These are phyloP conservation scores for Saccharomycopsis capsularis DNA, from an alignment of 805 yeast genomes.

Conservation along the genomic window DNA sequence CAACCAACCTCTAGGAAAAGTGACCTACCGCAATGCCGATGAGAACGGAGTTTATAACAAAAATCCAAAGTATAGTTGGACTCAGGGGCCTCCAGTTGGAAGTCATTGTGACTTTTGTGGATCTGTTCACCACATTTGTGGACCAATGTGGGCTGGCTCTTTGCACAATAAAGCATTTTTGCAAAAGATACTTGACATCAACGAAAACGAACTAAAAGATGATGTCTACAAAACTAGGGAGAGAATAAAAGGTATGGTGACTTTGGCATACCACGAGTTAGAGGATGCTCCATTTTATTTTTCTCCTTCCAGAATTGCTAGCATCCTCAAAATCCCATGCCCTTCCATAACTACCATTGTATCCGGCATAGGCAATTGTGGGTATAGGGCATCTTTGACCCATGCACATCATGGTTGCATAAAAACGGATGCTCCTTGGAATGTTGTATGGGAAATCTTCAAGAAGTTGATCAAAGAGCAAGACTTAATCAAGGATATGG, in stretches of 20 bases:
- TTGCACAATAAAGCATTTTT: conserved; percentile 69
- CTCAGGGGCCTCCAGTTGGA: conserved; percentile 58
- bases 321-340: conserved; percentile 72
- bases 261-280: conserved; percentile 71
- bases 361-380: conserved; percentile 79
- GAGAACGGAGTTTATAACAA: conserved; percentile 31
- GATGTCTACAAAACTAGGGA: conserved; percentile 69
- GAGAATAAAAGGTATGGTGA: conserved; percentile 88
- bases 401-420: conserved; percentile 83
- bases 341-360: conserved; percentile 68
- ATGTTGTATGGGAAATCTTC: conserved; percentile 64
- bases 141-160: conserved; percentile 93
- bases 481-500: conserved; percentile 33
- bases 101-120: conserved; percentile 65
- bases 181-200: conserved; percentile 50
- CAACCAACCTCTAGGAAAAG: conserved; percentile 70
- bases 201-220: conserved; percentile 40
- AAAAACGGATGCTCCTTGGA: conserved; percentile 89
- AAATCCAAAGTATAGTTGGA: conserved; percentile 49
- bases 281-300: conserved; percentile 68
- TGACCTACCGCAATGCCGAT: conserved; percentile 31
- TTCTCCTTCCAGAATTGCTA: conserved; percentile 68
- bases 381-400: conserved; percentile 75
- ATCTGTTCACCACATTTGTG: conserved; percentile 66
- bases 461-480: conserved; percentile 50